A percentile compares a stretch with the other conserved stretches of the same genome.
phyloP scores from a whole-genome alignment of 352 stramenopile genomes.

The Phytophthora pini region DNA sequence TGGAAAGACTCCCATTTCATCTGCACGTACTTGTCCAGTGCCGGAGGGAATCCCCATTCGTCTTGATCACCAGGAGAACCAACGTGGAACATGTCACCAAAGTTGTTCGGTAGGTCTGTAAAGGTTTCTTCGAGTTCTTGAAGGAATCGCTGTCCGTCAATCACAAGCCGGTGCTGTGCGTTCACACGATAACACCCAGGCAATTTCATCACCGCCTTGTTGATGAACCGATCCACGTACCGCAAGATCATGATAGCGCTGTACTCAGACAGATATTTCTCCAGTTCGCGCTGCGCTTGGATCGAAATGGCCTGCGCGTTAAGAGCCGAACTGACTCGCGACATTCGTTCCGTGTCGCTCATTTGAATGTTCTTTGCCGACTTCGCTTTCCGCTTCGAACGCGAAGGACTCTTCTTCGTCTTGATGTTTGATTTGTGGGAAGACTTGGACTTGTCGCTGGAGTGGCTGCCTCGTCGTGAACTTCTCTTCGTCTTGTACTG shows the following conservation, averaged over 20 bases:
- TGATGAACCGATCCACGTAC: constrained; percentile 83
- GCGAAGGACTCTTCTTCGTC: constrained; percentile 20
- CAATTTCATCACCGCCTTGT: constrained; percentile 72
- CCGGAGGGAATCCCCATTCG: constrained; percentile 66
- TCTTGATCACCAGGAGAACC: constrained; percentile 30
- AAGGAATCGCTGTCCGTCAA: constrained; percentile 73
- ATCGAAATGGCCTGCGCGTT: constrained; percentile 71
- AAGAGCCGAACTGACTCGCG: constrained; percentile 63
- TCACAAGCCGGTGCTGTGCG: constrained; percentile 53
- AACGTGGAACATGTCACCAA: constrained; percentile 58
- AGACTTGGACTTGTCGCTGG: constrained; percentile 35
- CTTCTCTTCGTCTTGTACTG: constrained; percentile 35
- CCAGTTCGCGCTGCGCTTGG: constrained; percentile 74
- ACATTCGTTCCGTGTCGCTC: constrained; percentile 60
- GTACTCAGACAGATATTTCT: constrained; percentile 74
- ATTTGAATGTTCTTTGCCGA: constrained; percentile 51
- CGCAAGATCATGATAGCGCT: constrained; percentile 84
- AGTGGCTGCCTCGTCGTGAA: constrained; percentile 22
- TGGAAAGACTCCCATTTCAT: constrained; percentile 86
- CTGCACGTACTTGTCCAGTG: constrained; percentile 77
- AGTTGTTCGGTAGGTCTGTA: constrained; percentile 60
- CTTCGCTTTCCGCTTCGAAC: constrained; percentile 41
- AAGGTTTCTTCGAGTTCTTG: constrained; percentile 74
- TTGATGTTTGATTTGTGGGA: constrained; percentile 27
- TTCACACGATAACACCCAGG: constrained; percentile 75